Evolutionary conservation across 139 green algal genomes (phyloP), one percentile per base, ranked within the genome.

Genomic region (Tetradesmus lagerheimii): DNA sequence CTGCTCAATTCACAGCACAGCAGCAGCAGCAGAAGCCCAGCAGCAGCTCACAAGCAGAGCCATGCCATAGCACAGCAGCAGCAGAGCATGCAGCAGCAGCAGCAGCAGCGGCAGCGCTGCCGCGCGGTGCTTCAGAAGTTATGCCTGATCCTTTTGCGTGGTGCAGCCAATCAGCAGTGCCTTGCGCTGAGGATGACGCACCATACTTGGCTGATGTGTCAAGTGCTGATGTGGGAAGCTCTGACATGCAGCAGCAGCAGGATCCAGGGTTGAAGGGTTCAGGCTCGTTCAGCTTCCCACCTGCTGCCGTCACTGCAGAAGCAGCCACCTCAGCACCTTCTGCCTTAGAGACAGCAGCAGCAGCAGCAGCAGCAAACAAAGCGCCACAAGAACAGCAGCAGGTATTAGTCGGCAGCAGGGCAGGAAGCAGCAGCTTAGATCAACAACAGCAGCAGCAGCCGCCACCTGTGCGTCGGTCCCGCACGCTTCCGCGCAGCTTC

Each of bases 371-470:
- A 29, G n/a, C n/a, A n/a, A n/a, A n/a, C n/a, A n/a, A 18, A 53
- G 39, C 35, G 12, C 25, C 29, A 9, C 43, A 23, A 50, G 41
- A 43, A 27, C 39, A 31, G 41, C 43, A n/a, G 80, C 16, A 31
- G 23, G 23, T 6, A n/a, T 8, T 31, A 71, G 57, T 9, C 57
- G 9, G 12, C 23, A n/a, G 57, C 57, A 71, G 25, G 20, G 57
- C n/a, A 15, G 4, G 57, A 71, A 8, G 57, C 57, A 18, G 23
- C 23, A 71, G 79, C 38, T 31, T 37, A 27, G 20, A 83, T 14
- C 77, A 75, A 45, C 81, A 88, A 57, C 82, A 88, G 50, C 53
- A 78, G 29, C 53, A 87, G 50, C 82, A 57, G 53, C 82, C 18
- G 53, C 35, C 47, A 5, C 34, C 47, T 37, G 12, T 57, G 8